A percentile compares a stretch with the other conserved stretches of the same genome.
Conservation (phyloP, 2,329 filamentous ascomycete genomes). For the Cadophora sp. region DNA sequence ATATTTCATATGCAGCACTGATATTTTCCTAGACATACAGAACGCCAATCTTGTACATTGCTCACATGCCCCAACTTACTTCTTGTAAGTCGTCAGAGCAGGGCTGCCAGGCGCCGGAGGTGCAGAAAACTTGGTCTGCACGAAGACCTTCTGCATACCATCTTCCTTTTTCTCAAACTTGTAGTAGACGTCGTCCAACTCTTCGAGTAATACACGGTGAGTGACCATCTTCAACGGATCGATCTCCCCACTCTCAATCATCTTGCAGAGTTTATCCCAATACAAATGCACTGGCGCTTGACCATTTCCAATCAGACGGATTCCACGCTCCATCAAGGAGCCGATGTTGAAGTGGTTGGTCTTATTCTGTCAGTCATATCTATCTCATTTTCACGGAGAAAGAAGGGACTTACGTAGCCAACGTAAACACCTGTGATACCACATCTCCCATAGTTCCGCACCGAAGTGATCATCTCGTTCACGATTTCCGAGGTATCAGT, state of each 20-base stretch:
- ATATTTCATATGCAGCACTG: not conserved
- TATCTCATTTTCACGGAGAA: not conserved
- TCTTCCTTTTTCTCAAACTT: constrained; percentile 69
- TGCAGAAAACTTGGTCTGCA: constrained; percentile 63
- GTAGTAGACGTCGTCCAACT: constrained; percentile 70
- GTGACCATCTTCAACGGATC: constrained; percentile 83
- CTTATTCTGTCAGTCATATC: constrained; percentile 20
- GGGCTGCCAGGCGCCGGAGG: constrained; percentile 54
- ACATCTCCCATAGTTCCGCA: constrained; percentile 73
- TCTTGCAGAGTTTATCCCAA: constrained; percentile 70
- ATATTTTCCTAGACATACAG: constrained; percentile 7
- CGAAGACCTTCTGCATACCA: constrained; percentile 81
- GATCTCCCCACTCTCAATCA: constrained; percentile 71
- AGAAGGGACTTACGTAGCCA: constrained; percentile 57
- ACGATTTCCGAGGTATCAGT: constrained; percentile 84
- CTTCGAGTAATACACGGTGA: constrained; percentile 77
- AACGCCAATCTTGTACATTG: not conserved
- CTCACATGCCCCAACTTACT: constrained; percentile 23
- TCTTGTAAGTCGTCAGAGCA: constrained; percentile 50
- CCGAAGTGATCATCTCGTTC: constrained; percentile 81
- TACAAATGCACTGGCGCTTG: constrained; percentile 47
- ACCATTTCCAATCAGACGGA: constrained; percentile 74
- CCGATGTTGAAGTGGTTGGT: constrained; percentile 49
- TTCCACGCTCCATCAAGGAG: constrained; percentile 84
- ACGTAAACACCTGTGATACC: constrained; percentile 78